Conservation (phyloP, 495 filamentous ascomycete species). For the Pyronema omphalodes region DNA sequence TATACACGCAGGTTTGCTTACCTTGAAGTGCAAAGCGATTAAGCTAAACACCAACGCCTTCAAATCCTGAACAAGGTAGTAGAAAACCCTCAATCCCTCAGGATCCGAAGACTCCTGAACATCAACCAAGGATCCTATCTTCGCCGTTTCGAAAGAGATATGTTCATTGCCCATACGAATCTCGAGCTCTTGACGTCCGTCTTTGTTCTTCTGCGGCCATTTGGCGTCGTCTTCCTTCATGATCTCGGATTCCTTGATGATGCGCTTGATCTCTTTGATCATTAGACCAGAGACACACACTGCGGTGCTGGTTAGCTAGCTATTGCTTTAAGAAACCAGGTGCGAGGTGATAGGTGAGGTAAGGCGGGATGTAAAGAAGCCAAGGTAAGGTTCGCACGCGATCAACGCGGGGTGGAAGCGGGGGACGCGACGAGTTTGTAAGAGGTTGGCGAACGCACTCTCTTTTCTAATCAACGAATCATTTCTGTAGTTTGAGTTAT, state of each 20-base stretch:
- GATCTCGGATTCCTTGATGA: conserved; percentile 95
- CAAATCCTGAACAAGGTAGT: conserved; percentile 95
- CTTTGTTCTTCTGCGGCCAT: conserved; percentile 99
- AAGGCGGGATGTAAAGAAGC: no score
- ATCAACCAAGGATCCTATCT: conserved; percentile 93
- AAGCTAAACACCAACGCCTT: conserved; percentile 94
- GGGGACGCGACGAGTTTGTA: background rate
- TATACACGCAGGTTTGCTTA: conserved; percentile 18
- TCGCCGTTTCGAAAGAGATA: conserved; percentile 98
- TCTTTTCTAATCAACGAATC: conserved; percentile 98
- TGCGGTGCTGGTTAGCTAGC: conserved; percentile 24
- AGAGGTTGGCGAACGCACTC: conserved; percentile 41
- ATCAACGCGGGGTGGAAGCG: background rate
- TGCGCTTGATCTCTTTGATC: conserved; percentile 85
- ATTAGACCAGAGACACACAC: conserved; percentile 94
- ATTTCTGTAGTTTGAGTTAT: conserved; percentile 99
- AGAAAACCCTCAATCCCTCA: conserved; percentile 95
- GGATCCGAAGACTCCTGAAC: conserved; percentile 92
- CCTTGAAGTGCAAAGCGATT: conserved; percentile 95
- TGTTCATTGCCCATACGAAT: conserved; percentile 89
- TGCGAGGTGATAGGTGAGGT: background rate
- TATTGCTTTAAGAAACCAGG: background rate
- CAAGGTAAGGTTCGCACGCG: background rate
- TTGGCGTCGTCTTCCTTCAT: conserved; percentile 99
- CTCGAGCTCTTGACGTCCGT: conserved; percentile 91